phyloP scores from a whole-genome alignment of 2,329 filamentous ascomycete genomes.

The Aspergillus arachidicola region DNA sequence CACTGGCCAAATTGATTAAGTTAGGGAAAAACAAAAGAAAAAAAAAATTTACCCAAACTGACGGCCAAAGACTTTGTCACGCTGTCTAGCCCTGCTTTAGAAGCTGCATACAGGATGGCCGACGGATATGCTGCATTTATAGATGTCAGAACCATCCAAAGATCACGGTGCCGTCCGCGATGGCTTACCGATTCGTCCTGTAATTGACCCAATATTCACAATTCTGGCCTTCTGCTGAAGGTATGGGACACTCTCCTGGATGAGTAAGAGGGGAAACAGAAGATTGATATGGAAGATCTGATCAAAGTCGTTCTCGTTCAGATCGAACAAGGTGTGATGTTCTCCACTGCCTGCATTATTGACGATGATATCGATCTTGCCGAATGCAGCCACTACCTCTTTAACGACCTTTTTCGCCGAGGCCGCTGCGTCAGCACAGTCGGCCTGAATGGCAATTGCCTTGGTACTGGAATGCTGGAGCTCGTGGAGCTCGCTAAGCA shows the following conservation, averaged over 20 bases:
- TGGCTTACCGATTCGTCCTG: background rate
- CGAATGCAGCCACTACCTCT: background rate
- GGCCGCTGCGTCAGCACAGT: background rate
- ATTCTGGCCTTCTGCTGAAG: background rate
- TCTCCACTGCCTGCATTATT: background rate
- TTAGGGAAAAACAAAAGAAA: background rate
- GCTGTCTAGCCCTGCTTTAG: background rate
- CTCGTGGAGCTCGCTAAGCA: background rate
- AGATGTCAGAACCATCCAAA: background rate
- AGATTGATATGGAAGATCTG: background rate
- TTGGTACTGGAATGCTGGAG: background rate
- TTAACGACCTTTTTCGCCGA: background rate
- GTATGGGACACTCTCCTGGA: background rate
- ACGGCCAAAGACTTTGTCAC: background rate
- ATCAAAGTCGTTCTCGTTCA: background rate
- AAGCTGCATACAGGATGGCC: background rate
- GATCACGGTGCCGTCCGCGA: background rate
- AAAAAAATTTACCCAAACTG: background rate
- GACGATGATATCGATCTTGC: background rate
- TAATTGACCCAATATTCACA: background rate
- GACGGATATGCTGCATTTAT: background rate
- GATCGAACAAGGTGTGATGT: background rate
- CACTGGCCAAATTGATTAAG: background rate
- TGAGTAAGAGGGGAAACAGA: background rate
- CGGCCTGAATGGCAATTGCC: background rate